A percentile compares a stretch with the other conserved stretches of the same genome.
Evolutionary conservation across 805 yeast genomes (phyloP).

Genomic region (Hanseniaspora thailandica): DNA sequence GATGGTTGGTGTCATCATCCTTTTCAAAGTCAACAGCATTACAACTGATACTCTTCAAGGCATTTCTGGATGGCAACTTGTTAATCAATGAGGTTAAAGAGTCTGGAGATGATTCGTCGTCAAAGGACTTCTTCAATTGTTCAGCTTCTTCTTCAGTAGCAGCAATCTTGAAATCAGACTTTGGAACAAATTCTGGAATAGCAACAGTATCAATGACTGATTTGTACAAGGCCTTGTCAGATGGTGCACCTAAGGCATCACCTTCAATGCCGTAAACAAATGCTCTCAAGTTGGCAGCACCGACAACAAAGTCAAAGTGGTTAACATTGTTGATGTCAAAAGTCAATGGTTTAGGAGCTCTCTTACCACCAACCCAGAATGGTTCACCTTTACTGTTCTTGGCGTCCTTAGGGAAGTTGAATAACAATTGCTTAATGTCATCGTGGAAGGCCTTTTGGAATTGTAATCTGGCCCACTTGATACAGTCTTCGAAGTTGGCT

Average conservation of each 20-base stretch:
- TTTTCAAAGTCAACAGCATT: conserved; percentile 91
- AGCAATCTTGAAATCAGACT: conserved; percentile 66
- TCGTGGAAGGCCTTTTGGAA: conserved; percentile 76
- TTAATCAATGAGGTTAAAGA: conserved; percentile 60
- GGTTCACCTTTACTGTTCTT: conserved; percentile 81
- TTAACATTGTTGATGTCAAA: conserved; percentile 67
- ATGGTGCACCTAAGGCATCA: conserved; percentile 37
- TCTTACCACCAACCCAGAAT: conserved; percentile 96
- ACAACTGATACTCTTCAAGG: conserved; percentile 78
- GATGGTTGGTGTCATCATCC: conserved; percentile 94
- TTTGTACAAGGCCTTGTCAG: conserved; percentile 38
- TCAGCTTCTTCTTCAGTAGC: conserved; percentile 81
- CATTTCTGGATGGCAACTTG: conserved; percentile 75
- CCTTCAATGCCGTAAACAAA: conserved; percentile 82
- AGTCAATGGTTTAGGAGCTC: conserved; percentile 79
- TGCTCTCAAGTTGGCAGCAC: conserved; percentile 86
- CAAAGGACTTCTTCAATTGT: conserved; percentile 44
- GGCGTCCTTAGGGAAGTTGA: conserved; percentile 91
- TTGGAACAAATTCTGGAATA: conserved; percentile 62
- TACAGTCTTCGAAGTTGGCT: conserved; percentile 80
- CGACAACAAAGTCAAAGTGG: conserved; percentile 73
- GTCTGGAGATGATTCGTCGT: conserved; percentile 40
- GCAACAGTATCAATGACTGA: conserved; percentile 40
- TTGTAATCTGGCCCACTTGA: conserved; percentile 85
- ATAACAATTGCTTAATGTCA: conserved; percentile 80